Conservation (phyloP, 169 alveolate species). For the Pseudocohnilembus persalinus region DNA sequence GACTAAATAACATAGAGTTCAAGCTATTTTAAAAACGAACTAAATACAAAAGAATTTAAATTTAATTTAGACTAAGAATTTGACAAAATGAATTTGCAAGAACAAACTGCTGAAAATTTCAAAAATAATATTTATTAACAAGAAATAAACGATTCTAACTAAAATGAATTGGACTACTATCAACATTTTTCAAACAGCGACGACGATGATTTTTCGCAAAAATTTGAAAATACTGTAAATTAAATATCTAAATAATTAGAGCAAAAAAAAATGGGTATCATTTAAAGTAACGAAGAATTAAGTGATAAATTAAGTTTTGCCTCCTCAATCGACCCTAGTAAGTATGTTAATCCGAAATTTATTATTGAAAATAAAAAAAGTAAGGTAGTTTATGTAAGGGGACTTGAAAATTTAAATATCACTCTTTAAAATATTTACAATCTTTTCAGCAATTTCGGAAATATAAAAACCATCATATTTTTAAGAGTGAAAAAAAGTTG, state of each 20-base stretch:
- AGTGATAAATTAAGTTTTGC: no score
- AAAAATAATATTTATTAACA: no score
- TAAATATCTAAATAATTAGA: no score
- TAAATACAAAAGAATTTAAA: no score
- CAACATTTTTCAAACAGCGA: no score
- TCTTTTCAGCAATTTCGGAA: conserved; percentile 42
- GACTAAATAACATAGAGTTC: no score
- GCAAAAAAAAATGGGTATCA: background rate
- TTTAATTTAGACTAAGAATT: no score
- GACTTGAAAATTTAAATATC: conserved; percentile 16
- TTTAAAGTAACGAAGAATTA: background rate
- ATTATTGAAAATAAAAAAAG: conserved; percentile 32
- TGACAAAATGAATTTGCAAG: no score
- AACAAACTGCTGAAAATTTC: no score
- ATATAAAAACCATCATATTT: conserved; percentile 22
- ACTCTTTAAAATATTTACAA: conserved; percentile 30
- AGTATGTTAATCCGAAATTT: conserved; percentile 33
- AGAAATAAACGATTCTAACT: no score
- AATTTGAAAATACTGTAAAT: background rate
- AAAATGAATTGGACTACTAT: no score
- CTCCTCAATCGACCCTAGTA: conserved; percentile 39
- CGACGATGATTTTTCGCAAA: background rate
- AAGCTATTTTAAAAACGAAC: no score
- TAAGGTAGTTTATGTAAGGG: conserved; percentile 40
- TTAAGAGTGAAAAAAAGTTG: conserved; percentile 28